phyloP scores from a whole-genome alignment of 805 yeast genomes.

The Schizosaccharomyces cryophilus region DNA sequence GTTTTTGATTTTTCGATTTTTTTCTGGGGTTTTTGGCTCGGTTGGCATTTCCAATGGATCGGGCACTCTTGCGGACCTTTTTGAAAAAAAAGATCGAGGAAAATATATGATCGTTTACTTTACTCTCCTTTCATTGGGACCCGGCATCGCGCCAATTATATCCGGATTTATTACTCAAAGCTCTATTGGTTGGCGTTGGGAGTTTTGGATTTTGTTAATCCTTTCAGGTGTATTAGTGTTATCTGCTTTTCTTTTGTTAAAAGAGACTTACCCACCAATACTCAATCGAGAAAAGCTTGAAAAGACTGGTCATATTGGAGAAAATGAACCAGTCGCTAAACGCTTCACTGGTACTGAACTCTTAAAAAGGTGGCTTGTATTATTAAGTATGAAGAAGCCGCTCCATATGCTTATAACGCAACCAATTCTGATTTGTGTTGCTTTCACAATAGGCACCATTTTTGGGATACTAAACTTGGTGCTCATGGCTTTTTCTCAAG shows the following conservation, averaged over 20 bases:
- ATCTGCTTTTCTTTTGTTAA: conserved; percentile 22
- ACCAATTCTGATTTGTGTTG: conserved; percentile 2
- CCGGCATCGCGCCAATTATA: conserved; percentile 40
- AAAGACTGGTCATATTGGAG: not conserved
- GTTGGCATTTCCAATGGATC: conserved; percentile 70
- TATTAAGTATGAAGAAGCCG: not conserved
- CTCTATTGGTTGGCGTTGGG: conserved; percentile 46
- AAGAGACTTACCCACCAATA: conserved; percentile 75
- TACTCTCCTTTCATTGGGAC: conserved; percentile 25
- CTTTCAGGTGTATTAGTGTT: conserved; percentile 7
- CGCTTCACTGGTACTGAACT: not conserved
- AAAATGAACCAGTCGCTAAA: not conserved
- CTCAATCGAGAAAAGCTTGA: conserved; percentile 19
- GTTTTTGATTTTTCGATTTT: conserved; percentile 43
- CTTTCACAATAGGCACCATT: not conserved
- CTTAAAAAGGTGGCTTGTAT: not conserved
- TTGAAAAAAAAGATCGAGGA: conserved; percentile 25
- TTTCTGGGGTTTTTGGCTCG: conserved; percentile 52
- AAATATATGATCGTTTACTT: conserved; percentile 10
- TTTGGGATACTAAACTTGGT: not conserved
- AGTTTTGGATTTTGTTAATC: conserved; percentile 28
- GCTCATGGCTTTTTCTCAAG: conserved; percentile 15
- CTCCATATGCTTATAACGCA: not conserved
- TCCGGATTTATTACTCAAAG: conserved; percentile 28
- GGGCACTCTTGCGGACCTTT: conserved; percentile 60